phyloP scores from a whole-genome alignment of 352 stramenopile genomes.

The Blastocystis sp. region DNA sequence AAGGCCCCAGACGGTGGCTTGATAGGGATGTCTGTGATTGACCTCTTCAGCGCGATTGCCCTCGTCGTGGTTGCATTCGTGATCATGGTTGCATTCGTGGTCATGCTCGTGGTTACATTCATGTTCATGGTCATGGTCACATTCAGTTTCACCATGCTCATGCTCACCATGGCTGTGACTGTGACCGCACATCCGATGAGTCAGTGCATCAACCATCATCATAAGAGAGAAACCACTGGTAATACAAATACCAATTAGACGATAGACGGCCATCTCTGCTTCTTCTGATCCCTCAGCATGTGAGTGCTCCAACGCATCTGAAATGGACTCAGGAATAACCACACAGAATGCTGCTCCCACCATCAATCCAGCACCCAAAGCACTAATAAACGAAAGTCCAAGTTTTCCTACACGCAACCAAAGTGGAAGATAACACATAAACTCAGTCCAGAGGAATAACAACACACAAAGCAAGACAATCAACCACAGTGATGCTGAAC shows the following conservation, averaged over 20 bases:
- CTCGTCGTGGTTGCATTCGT: background rate
- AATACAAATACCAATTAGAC: constrained; percentile 68
- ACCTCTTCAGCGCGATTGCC: background rate
- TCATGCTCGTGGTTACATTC: background rate
- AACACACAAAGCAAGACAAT: constrained; percentile 55
- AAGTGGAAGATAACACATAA: constrained; percentile 59
- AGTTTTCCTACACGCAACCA: background rate
- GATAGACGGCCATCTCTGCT: constrained; percentile 33
- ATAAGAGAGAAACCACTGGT: constrained; percentile 63
- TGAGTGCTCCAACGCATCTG: constrained; percentile 28
- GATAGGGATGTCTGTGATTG: constrained; percentile 32
- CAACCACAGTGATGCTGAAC: constrained; percentile 15
- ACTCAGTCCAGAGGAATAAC: constrained; percentile 29
- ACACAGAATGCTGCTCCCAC: constrained; percentile 59
- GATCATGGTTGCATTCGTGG: background rate
- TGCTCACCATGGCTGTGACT: constrained; percentile 51
- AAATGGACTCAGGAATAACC: constrained; percentile 67
- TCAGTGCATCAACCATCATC: constrained; percentile 63
- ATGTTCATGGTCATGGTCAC: constrained; percentile 24
- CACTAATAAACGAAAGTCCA: constrained; percentile 56
- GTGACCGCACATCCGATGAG: constrained; percentile 44
- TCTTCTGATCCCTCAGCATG: background rate
- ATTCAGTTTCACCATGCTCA: constrained; percentile 55
- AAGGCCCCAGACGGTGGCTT: constrained; percentile 65
- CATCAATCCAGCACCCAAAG: constrained; percentile 64